Percentiles rank a stretch among this genome's conserved stretches.
Conservation (phyloP, 345 rosid species). For the Iberis pinnata region DNA sequence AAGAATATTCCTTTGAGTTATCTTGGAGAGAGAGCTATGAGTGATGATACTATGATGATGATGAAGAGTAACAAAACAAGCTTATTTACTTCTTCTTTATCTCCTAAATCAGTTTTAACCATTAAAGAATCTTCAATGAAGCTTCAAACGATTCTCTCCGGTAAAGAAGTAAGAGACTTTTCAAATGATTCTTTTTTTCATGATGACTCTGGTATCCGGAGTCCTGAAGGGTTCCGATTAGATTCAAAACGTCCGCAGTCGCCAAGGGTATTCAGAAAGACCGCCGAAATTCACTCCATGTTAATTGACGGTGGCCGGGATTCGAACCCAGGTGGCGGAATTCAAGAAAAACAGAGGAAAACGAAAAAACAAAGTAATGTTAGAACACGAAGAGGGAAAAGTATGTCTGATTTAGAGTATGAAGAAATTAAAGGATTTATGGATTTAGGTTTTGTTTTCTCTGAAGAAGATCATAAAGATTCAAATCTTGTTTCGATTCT, state of each 20-base stretch:
- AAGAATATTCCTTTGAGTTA: conserved; percentile 8
- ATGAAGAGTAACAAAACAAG: conserved; percentile 24
- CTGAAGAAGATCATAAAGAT: conserved; percentile 49
- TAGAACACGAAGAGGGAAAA: conserved; percentile 36
- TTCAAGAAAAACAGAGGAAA: conserved; percentile 18
- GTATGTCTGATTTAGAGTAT: conserved; percentile 57
- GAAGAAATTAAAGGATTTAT: conserved; percentile 67
- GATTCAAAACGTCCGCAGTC: no score
- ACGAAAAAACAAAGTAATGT: conserved; percentile 13
- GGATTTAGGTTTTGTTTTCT: conserved; percentile 73
- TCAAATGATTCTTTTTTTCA: background rate
- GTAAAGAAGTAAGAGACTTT: conserved; percentile 35
- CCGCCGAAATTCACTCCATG: no score
- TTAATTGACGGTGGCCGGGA: no score
- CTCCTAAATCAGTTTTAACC: conserved; percentile 38
- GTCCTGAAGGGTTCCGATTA: no score
- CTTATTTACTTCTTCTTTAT: conserved; percentile 34
- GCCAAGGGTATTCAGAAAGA: no score
- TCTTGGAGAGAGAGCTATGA: conserved; percentile 34
- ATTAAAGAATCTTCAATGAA: conserved; percentile 23
- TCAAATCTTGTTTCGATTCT: conserved; percentile 43
- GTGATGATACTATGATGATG: conserved; percentile 37
- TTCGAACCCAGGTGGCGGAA: no score
- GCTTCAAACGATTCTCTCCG: conserved; percentile 50
- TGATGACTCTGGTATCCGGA: no score